Base-by-base conservation (phyloP, 768 basidiomycete genomes). In the Plicaturopsis crispa region DNA sequence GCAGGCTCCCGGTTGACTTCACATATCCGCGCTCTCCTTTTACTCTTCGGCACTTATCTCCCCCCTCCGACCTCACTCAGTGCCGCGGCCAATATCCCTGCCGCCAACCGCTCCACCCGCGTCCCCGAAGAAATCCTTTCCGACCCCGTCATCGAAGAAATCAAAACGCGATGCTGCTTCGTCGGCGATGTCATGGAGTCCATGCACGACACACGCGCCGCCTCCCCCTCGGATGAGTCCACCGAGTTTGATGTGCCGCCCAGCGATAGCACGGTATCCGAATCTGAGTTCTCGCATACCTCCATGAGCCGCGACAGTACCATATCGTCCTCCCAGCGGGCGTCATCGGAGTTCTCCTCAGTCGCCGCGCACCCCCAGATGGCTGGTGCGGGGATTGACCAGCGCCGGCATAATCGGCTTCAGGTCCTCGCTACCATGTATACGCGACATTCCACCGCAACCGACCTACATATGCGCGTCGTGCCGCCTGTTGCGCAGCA, bases 161-260 rank as follows among this genome's bases (percentile, higher is more conserved):
- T 97, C 43, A 88, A 96, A 59, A 84, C 84, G 2, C 78, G 91
- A 3, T 84, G 80, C 40, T 93, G 88, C 55, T 92, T 96, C 48
- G 93, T 97, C 18, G 81, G 86, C 19, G 67, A 72, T 4, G 55
- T 68, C 1, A 63, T 87, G 73, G 72, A 34, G 44, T 53, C 6
- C 49, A 55, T 5, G 41, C 51, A 54, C 20, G 54, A 62, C n/a
- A 47, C 57, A 33, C 56, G 63, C 35, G 20, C 32, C 33, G 24
- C 45, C 12, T 56, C 60, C 10, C 50, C 61, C 31, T 41, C 49
- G 10, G 50, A 46, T 47, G 52, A 64, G 12, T 54, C 54, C 18
- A 64, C 60, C 7, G 61, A 67, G 35, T 54, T 60, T 35, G 73
- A 74, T 32, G 47, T 67, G 6, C 67, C 71, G 3, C 55, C 61